Conservation (phyloP, 1,284 basidiomycete species). For the Mycocalia duriaeana region DNA sequence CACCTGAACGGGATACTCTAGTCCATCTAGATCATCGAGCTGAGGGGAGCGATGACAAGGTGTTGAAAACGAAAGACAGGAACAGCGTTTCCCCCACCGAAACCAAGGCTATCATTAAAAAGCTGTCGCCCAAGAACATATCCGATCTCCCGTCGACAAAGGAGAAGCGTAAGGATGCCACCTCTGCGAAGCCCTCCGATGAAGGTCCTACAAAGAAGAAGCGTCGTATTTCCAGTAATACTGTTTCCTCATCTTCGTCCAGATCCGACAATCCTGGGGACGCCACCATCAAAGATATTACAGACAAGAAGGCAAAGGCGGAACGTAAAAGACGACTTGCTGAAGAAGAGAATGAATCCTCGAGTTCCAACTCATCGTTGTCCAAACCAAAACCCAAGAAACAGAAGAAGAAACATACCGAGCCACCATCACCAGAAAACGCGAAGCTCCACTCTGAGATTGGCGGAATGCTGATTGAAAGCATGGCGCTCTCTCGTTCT, state of each 20-base stretch:
- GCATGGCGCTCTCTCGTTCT: constrained; percentile 67
- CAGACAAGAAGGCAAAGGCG: constrained; percentile 10
- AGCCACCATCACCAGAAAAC: constrained; percentile 18
- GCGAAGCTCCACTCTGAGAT: constrained; percentile 36
- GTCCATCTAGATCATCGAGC: too few relatives aligned
- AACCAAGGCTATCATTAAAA: constrained; percentile 2
- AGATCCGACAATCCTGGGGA: neutral
- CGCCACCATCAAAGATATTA: constrained; percentile 2
- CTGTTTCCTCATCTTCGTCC: constrained; percentile 9
- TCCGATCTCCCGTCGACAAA: constrained; percentile 9
- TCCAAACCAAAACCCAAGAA: constrained; percentile 13
- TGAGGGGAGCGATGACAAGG: constrained; percentile 3
- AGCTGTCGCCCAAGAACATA: neutral
- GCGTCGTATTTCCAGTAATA: constrained; percentile 9
- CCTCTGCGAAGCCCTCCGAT: constrained; percentile 5
- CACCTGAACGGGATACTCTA: too few relatives aligned
- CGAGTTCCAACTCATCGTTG: constrained; percentile 7
- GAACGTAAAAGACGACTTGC: constrained; percentile 12
- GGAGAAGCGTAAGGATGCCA: constrained; percentile 12
- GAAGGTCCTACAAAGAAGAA: constrained; percentile 23
- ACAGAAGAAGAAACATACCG: neutral
- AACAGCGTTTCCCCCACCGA: constrained; percentile 3
- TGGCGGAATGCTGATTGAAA: constrained; percentile 64
- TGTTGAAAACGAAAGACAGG: constrained; percentile 3
- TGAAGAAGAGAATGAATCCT: constrained; percentile 8